Base-by-base conservation (phyloP, 305 asterid species). In the Rubia peregrina region DNA sequence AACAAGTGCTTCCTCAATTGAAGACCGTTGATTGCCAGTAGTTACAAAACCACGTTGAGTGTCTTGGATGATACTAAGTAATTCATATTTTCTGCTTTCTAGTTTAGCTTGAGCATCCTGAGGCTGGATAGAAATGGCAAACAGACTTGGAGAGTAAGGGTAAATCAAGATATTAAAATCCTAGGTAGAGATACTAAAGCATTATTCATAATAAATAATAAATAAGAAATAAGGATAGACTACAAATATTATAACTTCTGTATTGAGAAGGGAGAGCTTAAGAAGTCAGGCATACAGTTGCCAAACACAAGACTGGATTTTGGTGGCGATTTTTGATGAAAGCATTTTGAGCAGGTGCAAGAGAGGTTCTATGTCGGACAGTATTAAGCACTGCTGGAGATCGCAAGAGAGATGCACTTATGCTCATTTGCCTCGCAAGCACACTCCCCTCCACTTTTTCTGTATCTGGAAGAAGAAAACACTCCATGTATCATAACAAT, bases 1-100 rank as follows among this genome's bases (percentile, higher is more conserved):
- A 64, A 90, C 95, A 75, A 89, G 79, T 44, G 95, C 88, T 73
- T 91, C 96, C 77, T 91, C 96, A 30, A 91, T 84, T 64, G 82
- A 78, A 62, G 89, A 84, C 76, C 97, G 88, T 61, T 91, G 90
- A 57, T 71, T 72, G 14, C 91, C 76, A 64, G 91, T 85, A 12
- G 90, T 88, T 44, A 68, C 79, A 12, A 89, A 83, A 77, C 97
- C 97, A 41, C 97, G 90, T 68, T 89, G 80, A 68, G 96, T 91
- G 77, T 88, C 89, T 53, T 77, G 82, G 55, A 88, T 87, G 74
- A 84, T 80, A 19, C 79, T 83, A 33, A 91, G 93, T 70, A 91
- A 82, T 76, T 89, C 86, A 48, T 77, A 83, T 79, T 91, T 91
- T 30, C 77, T 82, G 69, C 80, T 76, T 72, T 91, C 93, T 61